phyloP scores from a whole-genome alignment of 2,329 filamentous ascomycete genomes.

The Alternaria sp. region DNA sequence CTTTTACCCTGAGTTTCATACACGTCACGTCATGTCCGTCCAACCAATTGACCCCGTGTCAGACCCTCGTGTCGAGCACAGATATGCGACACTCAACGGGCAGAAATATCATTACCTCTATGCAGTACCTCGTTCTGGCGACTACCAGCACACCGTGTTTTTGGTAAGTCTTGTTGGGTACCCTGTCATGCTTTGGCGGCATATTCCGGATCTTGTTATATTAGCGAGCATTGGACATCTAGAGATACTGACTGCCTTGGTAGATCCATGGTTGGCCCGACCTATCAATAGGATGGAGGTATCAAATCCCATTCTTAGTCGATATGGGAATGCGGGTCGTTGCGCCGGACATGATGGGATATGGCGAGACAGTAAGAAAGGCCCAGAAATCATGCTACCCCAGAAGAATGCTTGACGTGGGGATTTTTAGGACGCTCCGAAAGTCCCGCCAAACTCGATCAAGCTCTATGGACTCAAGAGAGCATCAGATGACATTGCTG shows the following conservation, averaged over 20 bases:
- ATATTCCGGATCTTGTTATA: background rate
- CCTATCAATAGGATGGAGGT: conserved; percentile 84
- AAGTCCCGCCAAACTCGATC: conserved; percentile 68
- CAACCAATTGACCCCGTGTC: conserved; percentile 70
- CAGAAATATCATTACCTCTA: conserved; percentile 73
- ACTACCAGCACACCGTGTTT: conserved; percentile 63
- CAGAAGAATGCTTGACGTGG: background rate
- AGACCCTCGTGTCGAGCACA: conserved; percentile 73
- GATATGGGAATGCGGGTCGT: conserved; percentile 80
- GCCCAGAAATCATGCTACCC: background rate
- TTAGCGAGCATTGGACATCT: background rate
- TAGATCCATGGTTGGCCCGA: conserved; percentile 85
- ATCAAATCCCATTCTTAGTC: conserved; percentile 82
- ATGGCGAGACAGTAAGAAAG: conserved; percentile 72
- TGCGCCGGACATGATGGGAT: conserved; percentile 87
- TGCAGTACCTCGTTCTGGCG: conserved; percentile 55
- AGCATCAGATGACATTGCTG: conserved; percentile 75
- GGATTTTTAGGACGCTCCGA: conserved; percentile 49
- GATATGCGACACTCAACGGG: conserved; percentile 71
- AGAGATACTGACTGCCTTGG: background rate
- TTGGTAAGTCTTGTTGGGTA: conserved; percentile 52
- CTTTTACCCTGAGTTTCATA: conserved; percentile 7
- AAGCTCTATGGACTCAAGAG: conserved; percentile 75
- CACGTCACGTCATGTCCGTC: conserved; percentile 56
- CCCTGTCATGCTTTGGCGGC: conserved; percentile 6